phyloP scores from a whole-genome alignment of 2,329 filamentous ascomycete species.

The Fusarium sacchari region DNA sequence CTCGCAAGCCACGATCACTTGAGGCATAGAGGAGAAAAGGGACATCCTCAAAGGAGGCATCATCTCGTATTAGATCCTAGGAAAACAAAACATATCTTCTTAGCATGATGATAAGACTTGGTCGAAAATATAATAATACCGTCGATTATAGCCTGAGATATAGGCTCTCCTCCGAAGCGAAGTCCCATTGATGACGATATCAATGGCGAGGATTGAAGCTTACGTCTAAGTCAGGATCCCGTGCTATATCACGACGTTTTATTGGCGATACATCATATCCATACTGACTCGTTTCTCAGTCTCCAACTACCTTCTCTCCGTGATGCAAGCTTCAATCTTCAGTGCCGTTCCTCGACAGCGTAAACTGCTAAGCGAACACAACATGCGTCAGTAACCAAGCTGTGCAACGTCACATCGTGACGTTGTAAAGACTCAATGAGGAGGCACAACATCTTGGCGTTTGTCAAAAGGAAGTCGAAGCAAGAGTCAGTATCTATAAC shows the following conservation, averaged over 20 bases:
- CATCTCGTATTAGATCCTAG: background rate
- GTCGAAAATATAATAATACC: background rate
- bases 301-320: too few relatives aligned
- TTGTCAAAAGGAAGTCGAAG: background rate
- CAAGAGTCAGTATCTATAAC: background rate
- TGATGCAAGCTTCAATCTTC: background rate
- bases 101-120: background rate
- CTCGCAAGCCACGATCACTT: background rate
- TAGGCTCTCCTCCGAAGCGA: background rate
- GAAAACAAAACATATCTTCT: accelerated
- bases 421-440: background rate
- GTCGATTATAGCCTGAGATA: background rate
- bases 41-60: background rate
- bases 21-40: background rate
- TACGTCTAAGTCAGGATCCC: background rate
- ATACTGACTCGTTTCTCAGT: background rate
- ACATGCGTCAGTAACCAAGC: background rate
- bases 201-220: background rate
- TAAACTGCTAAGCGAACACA: background rate
- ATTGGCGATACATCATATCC: background rate
- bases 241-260: background rate
- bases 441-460: background rate
- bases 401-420: conserved; percentile 18
- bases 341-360: background rate
- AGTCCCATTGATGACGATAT: background rate